A percentile compares a stretch with the other conserved stretches of the same genome.
Evolutionary conservation across 768 basidiomycete genomes (phyloP).

Genomic region (Suillus subaureus): DNA sequence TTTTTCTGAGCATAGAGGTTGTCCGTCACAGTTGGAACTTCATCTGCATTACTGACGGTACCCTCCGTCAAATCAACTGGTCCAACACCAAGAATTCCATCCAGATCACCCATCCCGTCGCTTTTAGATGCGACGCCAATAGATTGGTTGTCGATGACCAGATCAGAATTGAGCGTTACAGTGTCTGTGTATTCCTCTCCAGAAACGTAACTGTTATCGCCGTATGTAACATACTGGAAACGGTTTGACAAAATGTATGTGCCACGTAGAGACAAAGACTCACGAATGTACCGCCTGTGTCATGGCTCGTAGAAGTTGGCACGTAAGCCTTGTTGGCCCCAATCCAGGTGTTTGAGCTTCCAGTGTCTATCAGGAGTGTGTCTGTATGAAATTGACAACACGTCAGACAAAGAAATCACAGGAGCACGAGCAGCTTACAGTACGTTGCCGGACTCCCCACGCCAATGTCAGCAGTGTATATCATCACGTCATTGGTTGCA

Average conservation of each 20-base stretch:
- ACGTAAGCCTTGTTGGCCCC: conserved; percentile 48
- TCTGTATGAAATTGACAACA: conserved; percentile 10
- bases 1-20: conserved; percentile 34
- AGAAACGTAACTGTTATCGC: conserved; percentile 8
- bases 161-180: conserved; percentile 16
- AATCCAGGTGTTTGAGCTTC: conserved; percentile 53
- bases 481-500: conserved; percentile 18
- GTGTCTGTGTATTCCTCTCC: conserved; percentile 22
- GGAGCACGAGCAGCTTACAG: conserved; percentile 6
- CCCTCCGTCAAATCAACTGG: neutral
- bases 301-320: conserved; percentile 44
- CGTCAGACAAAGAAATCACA: neutral
- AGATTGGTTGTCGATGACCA: conserved; percentile 31
- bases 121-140: conserved; percentile 32
- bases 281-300: conserved; percentile 27
- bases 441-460: conserved; percentile 18
- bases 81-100: conserved; percentile 32
- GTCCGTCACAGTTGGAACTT: conserved; percentile 29
- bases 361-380: conserved; percentile 23
- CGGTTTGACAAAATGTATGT: neutral
- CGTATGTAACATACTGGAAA: conserved; percentile 13
- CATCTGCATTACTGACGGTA: neutral
- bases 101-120: conserved; percentile 27
- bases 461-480: conserved; percentile 16
- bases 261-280: too few relatives aligned